Percentiles rank a stretch among this genome's conserved stretches.
phyloP scores from a whole-genome alignment of 2,329 filamentous ascomycete genomes.

The Triangularia verruculosa region DNA sequence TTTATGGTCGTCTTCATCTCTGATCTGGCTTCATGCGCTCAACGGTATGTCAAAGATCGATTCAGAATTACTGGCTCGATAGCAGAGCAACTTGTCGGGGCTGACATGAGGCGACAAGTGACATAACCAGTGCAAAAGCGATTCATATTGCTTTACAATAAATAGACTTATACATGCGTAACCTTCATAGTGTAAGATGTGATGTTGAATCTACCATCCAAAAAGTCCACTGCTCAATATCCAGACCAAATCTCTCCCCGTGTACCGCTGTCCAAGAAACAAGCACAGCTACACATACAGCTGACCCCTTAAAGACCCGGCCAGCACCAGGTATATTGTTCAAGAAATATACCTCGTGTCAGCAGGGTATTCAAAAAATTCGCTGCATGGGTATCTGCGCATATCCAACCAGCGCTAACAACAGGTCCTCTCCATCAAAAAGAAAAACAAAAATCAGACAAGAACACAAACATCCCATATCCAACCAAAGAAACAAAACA shows the following conservation, averaged over 20 bases:
- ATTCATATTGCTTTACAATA: no score
- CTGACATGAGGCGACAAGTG: no score
- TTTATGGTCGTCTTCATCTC: no score
- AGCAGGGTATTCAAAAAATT: background rate
- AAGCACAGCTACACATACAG: background rate
- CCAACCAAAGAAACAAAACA: background rate
- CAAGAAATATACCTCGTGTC: background rate
- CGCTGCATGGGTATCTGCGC: background rate
- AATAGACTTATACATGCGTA: no score
- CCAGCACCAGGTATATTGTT: background rate
- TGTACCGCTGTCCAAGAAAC: background rate
- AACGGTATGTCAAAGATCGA: no score
- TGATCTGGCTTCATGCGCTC: no score
- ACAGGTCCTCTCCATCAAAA: background rate
- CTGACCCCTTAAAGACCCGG: background rate
- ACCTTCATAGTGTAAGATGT: no score
- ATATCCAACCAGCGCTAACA: background rate
- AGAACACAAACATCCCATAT: background rate
- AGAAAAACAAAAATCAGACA: background rate
- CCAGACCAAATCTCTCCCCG: background rate
- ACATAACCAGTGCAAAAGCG: no score
- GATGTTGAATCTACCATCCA: background rate
- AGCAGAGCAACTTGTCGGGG: no score
- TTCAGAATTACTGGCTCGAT: no score
- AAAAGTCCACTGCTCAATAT: background rate